Conservation (phyloP, 1,139 yeast genomes). For the Taphrina flavorubra region DNA sequence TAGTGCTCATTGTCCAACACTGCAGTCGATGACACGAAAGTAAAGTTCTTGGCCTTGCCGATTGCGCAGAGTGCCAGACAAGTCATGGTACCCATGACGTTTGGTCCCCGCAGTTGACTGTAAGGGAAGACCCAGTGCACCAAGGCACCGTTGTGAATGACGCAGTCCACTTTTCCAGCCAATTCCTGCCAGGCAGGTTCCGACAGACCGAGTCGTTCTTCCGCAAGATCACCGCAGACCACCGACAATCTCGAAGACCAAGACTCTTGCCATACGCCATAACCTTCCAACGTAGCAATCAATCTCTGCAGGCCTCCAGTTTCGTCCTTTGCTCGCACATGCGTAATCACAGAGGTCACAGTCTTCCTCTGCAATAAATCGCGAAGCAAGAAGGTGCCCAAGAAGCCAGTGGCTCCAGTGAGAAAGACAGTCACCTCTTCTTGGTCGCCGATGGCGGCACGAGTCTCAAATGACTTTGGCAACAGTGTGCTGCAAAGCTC, state of each 20-base stretch:
- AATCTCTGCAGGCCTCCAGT: conserved; percentile 77
- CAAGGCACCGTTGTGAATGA: conserved; percentile 94
- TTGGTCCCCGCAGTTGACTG: conserved; percentile 85
- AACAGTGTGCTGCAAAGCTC: conserved; percentile 60
- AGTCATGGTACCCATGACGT: conserved; percentile 85
- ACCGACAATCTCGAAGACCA: conserved; percentile 67
- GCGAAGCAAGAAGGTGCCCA: conserved; percentile 84
- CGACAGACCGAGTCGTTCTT: conserved; percentile 71
- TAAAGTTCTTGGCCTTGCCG: conserved; percentile 84
- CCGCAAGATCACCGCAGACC: conserved; percentile 81
- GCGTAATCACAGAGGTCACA: conserved; percentile 72
- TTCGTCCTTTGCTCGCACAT: conserved; percentile 81
- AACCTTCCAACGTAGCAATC: conserved; percentile 75
- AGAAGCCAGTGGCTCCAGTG: conserved; percentile 96
- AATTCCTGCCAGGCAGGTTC: conserved; percentile 64
- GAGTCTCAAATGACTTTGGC: conserved; percentile 48
- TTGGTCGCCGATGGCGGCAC: conserved; percentile 52
- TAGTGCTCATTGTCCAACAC: conserved; percentile 83
- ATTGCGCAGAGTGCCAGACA: conserved; percentile 75
- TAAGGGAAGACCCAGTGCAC: conserved; percentile 99
- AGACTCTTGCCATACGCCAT: conserved; percentile 79
- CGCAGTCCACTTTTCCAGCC: conserved; percentile 69
- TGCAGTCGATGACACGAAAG: conserved; percentile 95
- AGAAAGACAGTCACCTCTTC: conserved; percentile 68
- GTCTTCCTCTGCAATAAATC: conserved; percentile 68